Evolutionary conservation across 169 alveolate genomes (phyloP).

Genomic region (Plasmodium chabaudi): DNA sequence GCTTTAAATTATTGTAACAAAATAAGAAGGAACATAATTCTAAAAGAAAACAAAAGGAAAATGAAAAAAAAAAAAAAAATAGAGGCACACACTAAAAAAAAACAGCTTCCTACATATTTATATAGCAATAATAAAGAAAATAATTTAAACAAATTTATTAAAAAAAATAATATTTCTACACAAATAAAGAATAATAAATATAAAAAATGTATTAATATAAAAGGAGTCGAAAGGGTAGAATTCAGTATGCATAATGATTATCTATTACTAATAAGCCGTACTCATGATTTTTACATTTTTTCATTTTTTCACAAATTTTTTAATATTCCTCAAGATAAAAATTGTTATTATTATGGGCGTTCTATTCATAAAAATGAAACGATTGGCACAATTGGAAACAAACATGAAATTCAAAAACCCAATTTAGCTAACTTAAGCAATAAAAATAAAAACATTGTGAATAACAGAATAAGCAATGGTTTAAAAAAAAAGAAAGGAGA

Average conservation of each 20-base stretch:
- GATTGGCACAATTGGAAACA: neutral
- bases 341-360: constrained; percentile 58
- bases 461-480: neutral
- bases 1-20: constrained; percentile 5
- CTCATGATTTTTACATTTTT: constrained; percentile 60
- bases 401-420: neutral
- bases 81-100: neutral
- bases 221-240: constrained; percentile 63
- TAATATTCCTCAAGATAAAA: constrained; percentile 32
- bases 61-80: neutral
- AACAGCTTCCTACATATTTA: constrained; percentile 19
- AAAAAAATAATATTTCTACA: constrained; percentile 10
- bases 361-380: constrained; percentile 10
- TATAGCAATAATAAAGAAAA: constrained; percentile 45
- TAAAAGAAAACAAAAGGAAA: neutral
- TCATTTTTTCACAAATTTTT: constrained; percentile 71
- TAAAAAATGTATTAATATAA: constrained; percentile 22
- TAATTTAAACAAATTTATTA: constrained; percentile 30
- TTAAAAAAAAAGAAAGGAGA: neutral
- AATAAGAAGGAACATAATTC: constrained; percentile 9
- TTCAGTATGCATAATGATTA: constrained; percentile 70
- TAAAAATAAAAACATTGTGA: neutral
- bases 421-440: constrained; percentile 2
- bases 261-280: constrained; percentile 19
- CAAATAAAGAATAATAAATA: constrained; percentile 23